Conservation (phyloP, 305 asterid species). For the Solanum hybrid region DNA sequence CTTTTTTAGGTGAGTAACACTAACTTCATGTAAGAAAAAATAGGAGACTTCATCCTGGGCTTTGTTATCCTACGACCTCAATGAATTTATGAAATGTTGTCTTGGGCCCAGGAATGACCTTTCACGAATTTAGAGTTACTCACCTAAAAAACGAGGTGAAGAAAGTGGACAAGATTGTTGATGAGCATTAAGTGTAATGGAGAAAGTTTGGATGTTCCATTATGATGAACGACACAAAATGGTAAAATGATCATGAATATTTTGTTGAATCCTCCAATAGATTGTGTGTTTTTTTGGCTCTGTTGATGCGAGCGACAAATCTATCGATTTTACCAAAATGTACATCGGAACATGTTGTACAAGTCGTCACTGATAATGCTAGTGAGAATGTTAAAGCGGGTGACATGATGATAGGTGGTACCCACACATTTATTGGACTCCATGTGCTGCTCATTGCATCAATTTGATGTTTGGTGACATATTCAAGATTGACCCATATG, state of each 20-base stretch:
- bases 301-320: neutral
- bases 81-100: neutral
- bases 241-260: neutral
- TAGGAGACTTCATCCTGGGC: neutral
- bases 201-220: neutral
- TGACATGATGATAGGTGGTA: neutral
- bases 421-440: neutral
- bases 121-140: neutral
- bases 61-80: neutral
- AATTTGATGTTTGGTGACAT: neutral
- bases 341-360: neutral
- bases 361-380: neutral
- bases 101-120: neutral
- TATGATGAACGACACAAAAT: neutral
- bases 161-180: neutral
- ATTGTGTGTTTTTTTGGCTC: neutral
- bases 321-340: neutral
- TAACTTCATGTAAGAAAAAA: neutral
- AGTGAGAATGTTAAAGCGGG: neutral
- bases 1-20: neutral
- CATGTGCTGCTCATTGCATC: neutral
- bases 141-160: neutral
- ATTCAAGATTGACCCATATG: neutral
- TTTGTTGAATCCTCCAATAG: neutral
- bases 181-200: neutral